Conservation (phyloP, 257 asterid genomes). For the Hygrophila difformis region DNA sequence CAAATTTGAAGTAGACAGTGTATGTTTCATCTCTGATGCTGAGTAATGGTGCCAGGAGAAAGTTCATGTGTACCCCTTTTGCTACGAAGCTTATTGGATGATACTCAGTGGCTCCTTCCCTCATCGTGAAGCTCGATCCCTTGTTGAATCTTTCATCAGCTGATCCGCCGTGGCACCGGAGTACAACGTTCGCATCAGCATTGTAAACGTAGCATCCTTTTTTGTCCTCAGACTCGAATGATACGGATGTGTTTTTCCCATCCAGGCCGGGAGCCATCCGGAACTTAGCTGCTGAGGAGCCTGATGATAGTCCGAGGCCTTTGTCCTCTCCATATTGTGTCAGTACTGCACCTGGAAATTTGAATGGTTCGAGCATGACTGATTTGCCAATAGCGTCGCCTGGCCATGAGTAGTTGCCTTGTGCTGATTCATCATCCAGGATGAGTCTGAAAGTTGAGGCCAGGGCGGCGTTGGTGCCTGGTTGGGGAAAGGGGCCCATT, state of each 20-base stretch:
- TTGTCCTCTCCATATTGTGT: slow-evolving; percentile 44
- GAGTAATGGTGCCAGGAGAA: slow-evolving; percentile 50
- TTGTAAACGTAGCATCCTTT: slow-evolving; percentile 49
- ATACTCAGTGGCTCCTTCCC: slow-evolving; percentile 50
- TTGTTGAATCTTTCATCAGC: slow-evolving; percentile 29
- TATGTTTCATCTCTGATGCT: slow-evolving; percentile 79
- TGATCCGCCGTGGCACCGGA: slow-evolving; percentile 34
- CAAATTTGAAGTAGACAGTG: slow-evolving; percentile 63
- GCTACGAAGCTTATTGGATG: slow-evolving; percentile 80
- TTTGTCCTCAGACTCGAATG: slow-evolving; percentile 42
- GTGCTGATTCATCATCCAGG: slow-evolving; percentile 8
- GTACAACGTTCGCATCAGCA: slow-evolving; percentile 27
- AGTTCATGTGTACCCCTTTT: slow-evolving; percentile 50
- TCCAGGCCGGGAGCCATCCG: slow-evolving; percentile 47
- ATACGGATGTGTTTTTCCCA: slow-evolving; percentile 30
- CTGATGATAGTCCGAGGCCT: slow-evolving; percentile 25
- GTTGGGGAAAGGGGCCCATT: slow-evolving; percentile 35
- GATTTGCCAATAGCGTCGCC: slow-evolving; percentile 29
- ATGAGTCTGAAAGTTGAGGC: slow-evolving; percentile 51
- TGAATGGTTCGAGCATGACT: slow-evolving; percentile 59
- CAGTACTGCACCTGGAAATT: slow-evolving; percentile 57
- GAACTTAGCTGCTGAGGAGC: slow-evolving; percentile 25
- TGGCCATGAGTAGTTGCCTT: slow-evolving; percentile 18
- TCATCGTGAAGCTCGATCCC: slow-evolving; percentile 48
- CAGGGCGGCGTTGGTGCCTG: slow-evolving; percentile 55